phyloP scores from a whole-genome alignment of 352 stramenopile species.

The Phytopythium oedochilum region DNA sequence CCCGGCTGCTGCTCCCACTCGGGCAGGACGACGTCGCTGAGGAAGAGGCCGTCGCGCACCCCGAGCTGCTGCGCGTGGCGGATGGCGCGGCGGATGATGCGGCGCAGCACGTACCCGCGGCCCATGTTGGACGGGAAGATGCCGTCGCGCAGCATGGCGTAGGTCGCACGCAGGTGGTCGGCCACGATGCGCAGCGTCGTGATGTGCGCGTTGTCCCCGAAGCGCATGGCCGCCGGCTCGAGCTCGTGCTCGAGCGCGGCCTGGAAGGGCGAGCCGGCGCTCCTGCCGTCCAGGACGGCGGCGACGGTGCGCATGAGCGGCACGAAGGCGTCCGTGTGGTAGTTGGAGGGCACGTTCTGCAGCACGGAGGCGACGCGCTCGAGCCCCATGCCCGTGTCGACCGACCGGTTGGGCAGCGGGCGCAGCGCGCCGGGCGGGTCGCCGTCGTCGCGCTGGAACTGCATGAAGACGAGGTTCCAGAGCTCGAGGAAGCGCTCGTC shows the following conservation, averaged over 20 bases:
- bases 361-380: slow-evolving; percentile 94
- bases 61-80: slow-evolving; percentile 60
- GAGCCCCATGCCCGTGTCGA: slow-evolving; percentile 98
- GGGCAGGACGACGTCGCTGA: slow-evolving; percentile 46
- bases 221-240: slow-evolving; percentile 30
- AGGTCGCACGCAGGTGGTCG: slow-evolving; percentile 94
- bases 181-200: slow-evolving; percentile 87
- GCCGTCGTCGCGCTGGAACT: slow-evolving; percentile 95
- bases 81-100: slow-evolving; percentile 91
- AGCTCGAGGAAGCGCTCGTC: slow-evolving; percentile 95
- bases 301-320: slow-evolving; percentile 73
- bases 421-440: slow-evolving; percentile 85
- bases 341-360: slow-evolving; percentile 93
- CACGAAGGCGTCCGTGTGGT: slow-evolving; percentile 96
- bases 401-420: slow-evolving; percentile 87
- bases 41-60: slow-evolving; percentile 36
- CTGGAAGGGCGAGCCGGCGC: slow-evolving; percentile 21
- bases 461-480: slow-evolving; percentile 99
- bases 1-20: slow-evolving; percentile 29
- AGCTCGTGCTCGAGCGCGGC: slow-evolving; percentile 39
- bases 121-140: slow-evolving; percentile 95
- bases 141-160: slow-evolving; percentile 92
- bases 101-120: slow-evolving; percentile 94
- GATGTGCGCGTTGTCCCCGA: slow-evolving; percentile 49
- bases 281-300: slow-evolving; percentile 26